These are phyloP conservation scores for Tricholoma sp. DNA, from an alignment of 768 basidiomycete species.

Conservation along the genomic window DNA sequence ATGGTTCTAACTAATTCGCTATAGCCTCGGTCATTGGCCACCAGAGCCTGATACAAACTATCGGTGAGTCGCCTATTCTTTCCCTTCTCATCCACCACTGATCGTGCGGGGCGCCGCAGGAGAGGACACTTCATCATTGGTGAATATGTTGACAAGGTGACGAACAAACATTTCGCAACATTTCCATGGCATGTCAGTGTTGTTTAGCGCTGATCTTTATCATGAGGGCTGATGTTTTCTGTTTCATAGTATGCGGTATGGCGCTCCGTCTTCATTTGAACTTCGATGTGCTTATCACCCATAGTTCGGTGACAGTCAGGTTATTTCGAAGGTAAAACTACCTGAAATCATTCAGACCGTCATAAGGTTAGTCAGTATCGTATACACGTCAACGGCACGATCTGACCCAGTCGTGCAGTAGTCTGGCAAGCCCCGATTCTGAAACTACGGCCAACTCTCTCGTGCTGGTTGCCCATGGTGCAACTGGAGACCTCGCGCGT, in stretches of 20 bases:
- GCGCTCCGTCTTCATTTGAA: not conserved
- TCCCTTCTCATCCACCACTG: conserved; percentile 6
- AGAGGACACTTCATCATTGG: conserved; percentile 71
- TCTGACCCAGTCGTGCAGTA: conserved; percentile 33
- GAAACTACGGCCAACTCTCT: conserved; percentile 65
- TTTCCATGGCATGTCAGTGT: conserved; percentile 67
- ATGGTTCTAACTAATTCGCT: not conserved
- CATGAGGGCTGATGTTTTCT: not conserved
- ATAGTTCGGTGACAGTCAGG: conserved; percentile 77
- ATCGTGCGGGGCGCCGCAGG: conserved; percentile 25
- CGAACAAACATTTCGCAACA: conserved; percentile 60
- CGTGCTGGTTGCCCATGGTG: conserved; percentile 66
- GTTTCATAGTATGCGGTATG: conserved; percentile 60
- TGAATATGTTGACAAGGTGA: conserved; percentile 62
- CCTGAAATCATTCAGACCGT: conserved; percentile 67
- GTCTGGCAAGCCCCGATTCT: conserved; percentile 70
- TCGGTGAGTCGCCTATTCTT: conserved; percentile 37
- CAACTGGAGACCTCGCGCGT: conserved; percentile 45
- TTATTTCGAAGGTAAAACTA: conserved; percentile 64
- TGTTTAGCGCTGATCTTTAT: too few species aligned
- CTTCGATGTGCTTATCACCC: conserved; percentile 8
- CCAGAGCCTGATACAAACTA: conserved; percentile 74
- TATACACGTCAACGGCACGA: not conserved
- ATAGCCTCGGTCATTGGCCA: conserved; percentile 69
- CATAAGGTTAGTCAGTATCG: conserved; percentile 44